Base-by-base conservation (phyloP, 495 filamentous ascomycete genomes). In the Lepraria neglecta region DNA sequence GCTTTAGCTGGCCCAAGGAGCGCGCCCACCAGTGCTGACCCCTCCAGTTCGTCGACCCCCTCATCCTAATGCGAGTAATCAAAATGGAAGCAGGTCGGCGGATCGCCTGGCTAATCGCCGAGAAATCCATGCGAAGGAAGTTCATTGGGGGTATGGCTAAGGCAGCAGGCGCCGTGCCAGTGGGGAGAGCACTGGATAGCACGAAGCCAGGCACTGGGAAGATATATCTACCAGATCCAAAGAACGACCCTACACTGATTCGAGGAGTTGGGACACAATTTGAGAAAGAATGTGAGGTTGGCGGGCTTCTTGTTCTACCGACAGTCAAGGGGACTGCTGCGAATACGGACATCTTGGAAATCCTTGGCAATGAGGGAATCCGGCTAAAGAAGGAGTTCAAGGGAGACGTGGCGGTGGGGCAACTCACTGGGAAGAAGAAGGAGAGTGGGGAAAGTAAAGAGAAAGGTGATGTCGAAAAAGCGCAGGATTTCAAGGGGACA, bases 261-360 rank as follows among this genome's bases (percentile, higher is more conserved):
- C 85, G 89, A 30, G 94, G 94, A 17, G 74, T 88, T 31, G 91
- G 84, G n/a, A 96, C 91, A 19, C 83, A 95, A 51, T 99, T 99
- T 66, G 80, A 87, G 55, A 79, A 79, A 46, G 79, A 87, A 21
- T 87, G 86, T 59, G 84, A 90, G 69, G 74, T 82, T 62, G 89
- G 91, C 30, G 94, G 95, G 31, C 85, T 91, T 58, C 75, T 99
- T 50, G 90, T 92, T 59, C 77, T 99, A 30, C 94, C 94, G 3
- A 87, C 84, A 3, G 82, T 89, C 65, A 89, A 92, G 69, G 88
- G 90, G 24, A 80, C 79, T 35, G 83, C 87, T 15, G 86, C 90
- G 33, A 96, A 82, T 69, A 74, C 88, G 33, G 88, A 94, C 56
- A 89, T 98, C 64, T 76, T 82, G 35, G 82, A 94, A 71, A 87